A percentile compares a stretch with the other conserved stretches of the same genome.
Evolutionary conservation across 805 yeast species (phyloP).

Genomic region (Sugiyamaella boreocaroliniensis): DNA sequence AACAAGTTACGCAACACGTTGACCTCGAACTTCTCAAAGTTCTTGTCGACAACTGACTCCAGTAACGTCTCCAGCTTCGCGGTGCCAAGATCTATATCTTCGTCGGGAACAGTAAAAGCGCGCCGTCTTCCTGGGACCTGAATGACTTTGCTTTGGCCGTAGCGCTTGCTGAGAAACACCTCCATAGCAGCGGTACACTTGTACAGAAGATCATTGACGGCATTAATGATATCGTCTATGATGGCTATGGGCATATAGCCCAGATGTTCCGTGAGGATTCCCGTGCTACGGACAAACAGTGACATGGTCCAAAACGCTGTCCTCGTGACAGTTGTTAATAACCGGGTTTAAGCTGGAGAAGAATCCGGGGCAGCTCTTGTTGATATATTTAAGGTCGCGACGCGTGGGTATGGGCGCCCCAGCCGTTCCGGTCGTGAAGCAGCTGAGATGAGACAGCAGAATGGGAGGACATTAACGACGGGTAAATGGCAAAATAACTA

Average conservation of each 20-base stretch:
- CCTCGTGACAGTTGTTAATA: background rate
- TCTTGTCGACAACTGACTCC: constrained; percentile 68
- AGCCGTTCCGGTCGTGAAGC: too few relatives aligned
- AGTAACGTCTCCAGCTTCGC: constrained; percentile 71
- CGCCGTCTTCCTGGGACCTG: background rate
- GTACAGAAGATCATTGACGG: constrained; percentile 77
- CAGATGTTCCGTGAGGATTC: constrained; percentile 71
- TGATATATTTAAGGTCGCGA: background rate
- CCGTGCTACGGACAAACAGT: constrained; percentile 9
- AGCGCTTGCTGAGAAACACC: constrained; percentile 43
- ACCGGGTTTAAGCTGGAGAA: background rate
- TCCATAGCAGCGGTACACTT: constrained; percentile 77
- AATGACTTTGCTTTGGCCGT: constrained; percentile 23
- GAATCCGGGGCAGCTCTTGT: background rate
- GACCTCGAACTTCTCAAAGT: constrained; percentile 80
- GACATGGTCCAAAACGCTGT: background rate
- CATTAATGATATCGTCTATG: constrained; percentile 81
- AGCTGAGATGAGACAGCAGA: too few relatives aligned
- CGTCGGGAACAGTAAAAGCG: constrained; percentile 13
- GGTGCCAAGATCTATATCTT: constrained; percentile 67
- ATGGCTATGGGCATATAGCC: constrained; percentile 78
- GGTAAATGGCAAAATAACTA: too few relatives aligned
- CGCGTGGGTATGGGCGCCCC: background rate
- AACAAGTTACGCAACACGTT: constrained; percentile 74
- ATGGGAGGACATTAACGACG: too few relatives aligned